phyloP scores from a whole-genome alignment of 2,329 filamentous ascomycete genomes.

The Fusarium marasasianum region DNA sequence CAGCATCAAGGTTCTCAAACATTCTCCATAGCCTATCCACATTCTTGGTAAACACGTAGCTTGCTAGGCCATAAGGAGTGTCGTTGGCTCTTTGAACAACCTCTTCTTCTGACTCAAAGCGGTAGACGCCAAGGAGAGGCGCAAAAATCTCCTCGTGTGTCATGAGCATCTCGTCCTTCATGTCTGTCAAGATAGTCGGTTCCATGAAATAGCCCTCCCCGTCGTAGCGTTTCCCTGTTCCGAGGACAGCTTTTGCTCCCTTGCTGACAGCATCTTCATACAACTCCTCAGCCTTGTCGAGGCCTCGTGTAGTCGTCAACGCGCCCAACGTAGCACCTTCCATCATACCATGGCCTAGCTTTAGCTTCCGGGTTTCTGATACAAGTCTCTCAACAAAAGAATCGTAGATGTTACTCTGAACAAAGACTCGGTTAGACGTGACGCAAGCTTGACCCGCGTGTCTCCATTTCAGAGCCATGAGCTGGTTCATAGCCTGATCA shows the following conservation, averaged over 20 bases:
- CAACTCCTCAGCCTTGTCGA: conserved; percentile 3
- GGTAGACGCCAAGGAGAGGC: conserved; percentile 13
- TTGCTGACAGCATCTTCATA: conserved; percentile 15
- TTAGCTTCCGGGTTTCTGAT: not conserved
- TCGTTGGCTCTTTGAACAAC: conserved; percentile 22
- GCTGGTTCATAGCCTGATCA: not conserved
- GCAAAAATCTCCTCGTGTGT: conserved; percentile 28
- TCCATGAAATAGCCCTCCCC: conserved; percentile 17
- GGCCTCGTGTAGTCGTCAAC: conserved; percentile 8
- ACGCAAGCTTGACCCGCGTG: conserved; percentile 77
- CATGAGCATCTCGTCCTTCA: conserved; percentile 16
- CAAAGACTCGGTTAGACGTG: conserved; percentile 66
- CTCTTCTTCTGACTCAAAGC: conserved; percentile 26
- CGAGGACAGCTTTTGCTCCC: conserved; percentile 2
- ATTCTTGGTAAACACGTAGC: conserved; percentile 27
- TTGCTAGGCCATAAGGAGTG: conserved; percentile 15
- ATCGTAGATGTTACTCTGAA: conserved; percentile 68
- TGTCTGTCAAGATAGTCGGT: conserved; percentile 17
- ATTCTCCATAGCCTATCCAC: conserved; percentile 21
- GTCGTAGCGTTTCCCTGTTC: not conserved
- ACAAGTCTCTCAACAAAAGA: conserved; percentile 3
- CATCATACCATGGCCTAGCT: conserved; percentile 7
- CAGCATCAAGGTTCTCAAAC: conserved; percentile 29
- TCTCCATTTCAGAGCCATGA: conserved; percentile 64
- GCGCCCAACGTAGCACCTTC: not conserved